Evolutionary conservation across 1,139 yeast species (phyloP).

Genomic region (Hemisphaericaspora lyxosophila): DNA sequence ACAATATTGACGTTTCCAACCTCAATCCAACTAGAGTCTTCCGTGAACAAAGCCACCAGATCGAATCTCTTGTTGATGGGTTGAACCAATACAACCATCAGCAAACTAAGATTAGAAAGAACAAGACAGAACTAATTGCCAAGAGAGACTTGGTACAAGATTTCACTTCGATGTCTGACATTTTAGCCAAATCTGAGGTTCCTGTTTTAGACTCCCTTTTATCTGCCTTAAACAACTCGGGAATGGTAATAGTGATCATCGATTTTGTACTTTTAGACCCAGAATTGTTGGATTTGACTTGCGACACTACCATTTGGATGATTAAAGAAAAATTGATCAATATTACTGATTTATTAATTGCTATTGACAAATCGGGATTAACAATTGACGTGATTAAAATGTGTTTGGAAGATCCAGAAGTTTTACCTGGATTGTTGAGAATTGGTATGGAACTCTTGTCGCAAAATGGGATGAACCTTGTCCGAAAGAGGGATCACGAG

Average conservation of each 20-base stretch:
- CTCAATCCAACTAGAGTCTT: not conserved
- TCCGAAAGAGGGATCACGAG: constrained; percentile 9
- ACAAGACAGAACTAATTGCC: no score
- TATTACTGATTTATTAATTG: constrained; percentile 26
- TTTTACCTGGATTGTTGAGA: constrained; percentile 31
- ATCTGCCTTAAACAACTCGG: constrained; percentile 21
- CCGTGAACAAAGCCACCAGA: not conserved
- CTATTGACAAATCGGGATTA: constrained; percentile 31
- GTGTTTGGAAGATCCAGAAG: constrained; percentile 27
- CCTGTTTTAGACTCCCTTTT: constrained; percentile 28
- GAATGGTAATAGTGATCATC: constrained; percentile 24
- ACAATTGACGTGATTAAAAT: constrained; percentile 24
- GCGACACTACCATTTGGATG: constrained; percentile 24
- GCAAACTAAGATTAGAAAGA: not conserved
- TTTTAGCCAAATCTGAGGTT: constrained; percentile 12
- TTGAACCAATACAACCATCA: constrained; percentile 5
- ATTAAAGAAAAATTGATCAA: constrained; percentile 22
- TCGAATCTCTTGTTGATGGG: constrained; percentile 2
- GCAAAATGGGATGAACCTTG: constrained; percentile 21
- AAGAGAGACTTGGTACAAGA: not conserved
- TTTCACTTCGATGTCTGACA: not conserved
- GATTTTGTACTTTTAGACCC: constrained; percentile 28
- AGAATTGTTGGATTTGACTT: constrained; percentile 23
- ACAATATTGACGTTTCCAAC: not conserved
- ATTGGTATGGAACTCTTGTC: constrained; percentile 24